Evolutionary conservation across 2,329 filamentous ascomycete species (phyloP).

Genomic region (Trichoderma hamatum): DNA sequence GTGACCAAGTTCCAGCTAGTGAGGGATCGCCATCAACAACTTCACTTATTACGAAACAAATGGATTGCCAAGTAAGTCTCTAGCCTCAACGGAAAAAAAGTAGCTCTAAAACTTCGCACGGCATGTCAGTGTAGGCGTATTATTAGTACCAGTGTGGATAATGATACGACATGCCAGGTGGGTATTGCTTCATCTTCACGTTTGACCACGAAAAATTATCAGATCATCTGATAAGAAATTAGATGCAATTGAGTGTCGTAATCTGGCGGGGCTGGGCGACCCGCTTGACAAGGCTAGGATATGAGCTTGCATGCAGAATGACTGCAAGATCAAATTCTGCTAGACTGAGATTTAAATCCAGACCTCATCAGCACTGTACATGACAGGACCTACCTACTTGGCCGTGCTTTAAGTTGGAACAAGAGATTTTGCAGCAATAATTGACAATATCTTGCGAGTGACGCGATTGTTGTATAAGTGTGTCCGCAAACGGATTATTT

Average conservation of each 20-base stretch:
- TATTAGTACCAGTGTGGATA: neutral
- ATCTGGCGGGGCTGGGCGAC: conserved; percentile 1
- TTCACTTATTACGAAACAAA: neutral
- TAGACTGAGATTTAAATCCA: too few species aligned
- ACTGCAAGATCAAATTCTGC: neutral
- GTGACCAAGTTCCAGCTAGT: neutral
- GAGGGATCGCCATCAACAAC: neutral
- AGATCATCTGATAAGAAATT: conserved; percentile 26
- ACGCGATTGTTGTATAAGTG: neutral
- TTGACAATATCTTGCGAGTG: neutral
- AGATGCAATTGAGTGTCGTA: neutral
- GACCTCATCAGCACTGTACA: neutral
- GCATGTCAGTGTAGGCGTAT: neutral
- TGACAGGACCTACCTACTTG: neutral
- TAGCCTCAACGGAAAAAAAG: neutral
- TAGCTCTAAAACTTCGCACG: neutral
- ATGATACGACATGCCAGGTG: neutral
- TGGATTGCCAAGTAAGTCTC: neutral
- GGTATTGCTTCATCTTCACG: neutral
- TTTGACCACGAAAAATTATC: conserved; percentile 15
- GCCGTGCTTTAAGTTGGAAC: neutral
- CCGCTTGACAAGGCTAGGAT: neutral
- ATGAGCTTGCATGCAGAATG: neutral
- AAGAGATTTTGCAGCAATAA: neutral
- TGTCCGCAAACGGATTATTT: neutral